Percentiles rank a stretch among this genome's conserved stretches.
Evolutionary conservation across 257 asterid species (phyloP).

Genomic region (Agastache rugosa): DNA sequence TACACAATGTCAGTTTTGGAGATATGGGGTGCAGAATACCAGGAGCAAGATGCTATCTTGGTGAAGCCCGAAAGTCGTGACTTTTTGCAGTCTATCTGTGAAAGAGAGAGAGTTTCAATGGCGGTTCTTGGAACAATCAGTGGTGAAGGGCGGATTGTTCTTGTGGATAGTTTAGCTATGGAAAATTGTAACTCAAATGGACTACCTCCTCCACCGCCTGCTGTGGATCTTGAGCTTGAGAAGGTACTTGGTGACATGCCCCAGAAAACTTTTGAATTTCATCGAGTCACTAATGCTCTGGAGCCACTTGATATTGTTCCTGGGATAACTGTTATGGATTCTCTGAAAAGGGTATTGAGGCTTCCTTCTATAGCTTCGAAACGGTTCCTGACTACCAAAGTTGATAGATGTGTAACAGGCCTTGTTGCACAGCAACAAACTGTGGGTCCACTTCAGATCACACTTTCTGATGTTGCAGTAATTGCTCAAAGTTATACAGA

Average conservation of each 20-base stretch:
- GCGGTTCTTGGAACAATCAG: constrained; percentile 87
- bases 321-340: constrained; percentile 65
- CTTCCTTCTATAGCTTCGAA: constrained; percentile 91
- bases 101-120: constrained; percentile 90
- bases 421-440: constrained; percentile 99
- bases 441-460: constrained; percentile 91
- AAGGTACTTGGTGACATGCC: constrained; percentile 99
- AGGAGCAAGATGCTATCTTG: constrained; percentile 97
- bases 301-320: constrained; percentile 95
- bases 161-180: constrained; percentile 66
- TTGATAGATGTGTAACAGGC: constrained; percentile 93
- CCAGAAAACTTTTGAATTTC: constrained; percentile 83
- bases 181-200: constrained; percentile 58
- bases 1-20: constrained; percentile 92
- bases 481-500: constrained; percentile 81
- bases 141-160: constrained; percentile 76
- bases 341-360: constrained; percentile 77
- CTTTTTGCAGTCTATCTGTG: constrained; percentile 69
- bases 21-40: constrained; percentile 99
- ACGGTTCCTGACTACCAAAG: constrained; percentile 91
- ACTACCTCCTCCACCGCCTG: constrained; percentile 80
- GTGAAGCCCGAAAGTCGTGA: constrained; percentile 82
- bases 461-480: constrained; percentile 90
- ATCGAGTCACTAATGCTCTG: constrained; percentile 46
- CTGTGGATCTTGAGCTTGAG: constrained; percentile 95